Evolutionary conservation across 352 stramenopile genomes (phyloP).

Genomic region (Globisporangium uncinulatum): DNA sequence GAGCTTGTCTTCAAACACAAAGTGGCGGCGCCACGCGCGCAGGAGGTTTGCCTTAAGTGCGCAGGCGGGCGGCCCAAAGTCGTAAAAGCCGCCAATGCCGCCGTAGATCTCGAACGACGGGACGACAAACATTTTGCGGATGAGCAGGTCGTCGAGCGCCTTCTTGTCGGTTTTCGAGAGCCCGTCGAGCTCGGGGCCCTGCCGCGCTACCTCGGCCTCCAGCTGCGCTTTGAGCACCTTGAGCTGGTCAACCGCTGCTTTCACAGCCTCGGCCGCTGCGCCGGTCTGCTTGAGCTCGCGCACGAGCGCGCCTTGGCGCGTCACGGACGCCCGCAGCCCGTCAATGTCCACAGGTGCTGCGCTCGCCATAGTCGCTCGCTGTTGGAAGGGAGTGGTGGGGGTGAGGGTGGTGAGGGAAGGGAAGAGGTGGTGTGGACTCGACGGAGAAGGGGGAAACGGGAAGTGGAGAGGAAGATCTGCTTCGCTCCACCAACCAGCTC

Average conservation of each 20-base stretch:
- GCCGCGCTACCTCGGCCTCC: constrained; percentile 71
- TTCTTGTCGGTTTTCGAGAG: constrained; percentile 82
- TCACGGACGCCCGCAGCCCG: constrained; percentile 91
- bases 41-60: constrained; percentile 97
- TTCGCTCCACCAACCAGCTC: too few relatives aligned
- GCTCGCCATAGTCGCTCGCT: constrained; percentile 10
- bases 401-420: not conserved
- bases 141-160: constrained; percentile 95
- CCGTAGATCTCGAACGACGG: constrained; percentile 99
- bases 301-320: constrained; percentile 93
- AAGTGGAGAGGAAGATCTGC: too few relatives aligned
- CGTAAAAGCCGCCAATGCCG: constrained; percentile 97
- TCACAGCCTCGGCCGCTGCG: constrained; percentile 76
- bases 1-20: constrained; percentile 98
- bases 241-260: constrained; percentile 90
- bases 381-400: not conserved
- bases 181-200: constrained; percentile 51
- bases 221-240: constrained; percentile 92
- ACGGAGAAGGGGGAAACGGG: too few relatives aligned
- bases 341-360: constrained; percentile 84
- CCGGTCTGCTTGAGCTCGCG: constrained; percentile 97
- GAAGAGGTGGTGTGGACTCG: not conserved
- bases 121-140: constrained; percentile 99
- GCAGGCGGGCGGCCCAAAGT: constrained; percentile 96
- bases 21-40: constrained; percentile 96